Percentiles rank a stretch among this genome's conserved stretches.
Evolutionary conservation across 805 yeast genomes (phyloP).

Genomic region (Sugiyamaella valdiviana): DNA sequence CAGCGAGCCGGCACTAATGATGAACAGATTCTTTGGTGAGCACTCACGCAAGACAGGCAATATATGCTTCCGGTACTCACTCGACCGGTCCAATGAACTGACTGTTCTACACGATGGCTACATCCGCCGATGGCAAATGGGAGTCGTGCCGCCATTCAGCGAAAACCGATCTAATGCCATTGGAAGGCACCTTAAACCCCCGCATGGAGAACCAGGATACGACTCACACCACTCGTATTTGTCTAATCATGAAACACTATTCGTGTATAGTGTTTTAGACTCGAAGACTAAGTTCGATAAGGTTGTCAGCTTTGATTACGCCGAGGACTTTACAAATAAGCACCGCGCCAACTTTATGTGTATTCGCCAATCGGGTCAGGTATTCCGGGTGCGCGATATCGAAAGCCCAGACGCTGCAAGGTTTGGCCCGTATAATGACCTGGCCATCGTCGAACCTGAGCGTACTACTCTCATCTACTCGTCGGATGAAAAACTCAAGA

Average conservation of each 20-base stretch:
- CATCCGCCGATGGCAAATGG: slow-evolving; percentile 76
- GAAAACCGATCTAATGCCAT: not conserved
- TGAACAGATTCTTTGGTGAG: slow-evolving; percentile 20
- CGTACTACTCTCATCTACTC: slow-evolving; percentile 13
- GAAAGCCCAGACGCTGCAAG: slow-evolving; percentile 58
- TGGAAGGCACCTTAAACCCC: not conserved
- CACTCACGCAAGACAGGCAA: not conserved
- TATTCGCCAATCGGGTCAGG: slow-evolving; percentile 85
- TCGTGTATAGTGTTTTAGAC: slow-evolving; percentile 72
- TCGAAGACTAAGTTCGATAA: slow-evolving; percentile 70
- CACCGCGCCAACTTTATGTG: slow-evolving; percentile 67
- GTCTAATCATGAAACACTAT: slow-evolving; percentile 44
- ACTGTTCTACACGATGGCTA: slow-evolving; percentile 76
- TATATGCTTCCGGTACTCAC: slow-evolving; percentile 36
- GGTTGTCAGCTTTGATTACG: slow-evolving; percentile 80
- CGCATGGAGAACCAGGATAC: not conserved
- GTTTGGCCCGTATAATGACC: slow-evolving; percentile 51
- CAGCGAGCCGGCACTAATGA: slow-evolving; percentile 18
- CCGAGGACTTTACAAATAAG: slow-evolving; percentile 44
- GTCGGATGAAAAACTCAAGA: not conserved
- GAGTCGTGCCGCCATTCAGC: slow-evolving; percentile 28
- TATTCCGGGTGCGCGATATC: slow-evolving; percentile 67
- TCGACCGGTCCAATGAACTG: slow-evolving; percentile 62
- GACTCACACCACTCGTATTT: slow-evolving; percentile 13
- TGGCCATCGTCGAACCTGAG: slow-evolving; percentile 23